A percentile compares a stretch with the other conserved stretches of the same genome.
These are phyloP conservation scores for Hypoxylon sp. DNA, from an alignment of 2,329 filamentous ascomycete species.

Conservation along the genomic window DNA sequence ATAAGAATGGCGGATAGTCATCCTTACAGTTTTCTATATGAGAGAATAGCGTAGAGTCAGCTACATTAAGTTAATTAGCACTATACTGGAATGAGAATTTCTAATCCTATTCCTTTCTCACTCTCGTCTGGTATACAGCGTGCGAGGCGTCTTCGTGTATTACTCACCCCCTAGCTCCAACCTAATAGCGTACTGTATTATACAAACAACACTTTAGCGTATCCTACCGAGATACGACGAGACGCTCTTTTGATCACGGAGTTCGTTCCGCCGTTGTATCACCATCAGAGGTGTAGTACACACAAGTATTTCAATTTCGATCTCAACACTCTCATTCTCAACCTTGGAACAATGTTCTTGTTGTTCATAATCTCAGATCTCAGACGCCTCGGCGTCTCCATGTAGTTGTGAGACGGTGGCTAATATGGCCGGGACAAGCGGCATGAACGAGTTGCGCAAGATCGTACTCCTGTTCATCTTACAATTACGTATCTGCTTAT, in stretches of 20 bases:
- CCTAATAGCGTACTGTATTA: no score
- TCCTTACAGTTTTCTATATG: no score
- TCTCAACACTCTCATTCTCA: background rate
- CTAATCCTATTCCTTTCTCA: no score
- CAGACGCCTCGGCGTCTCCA: background rate
- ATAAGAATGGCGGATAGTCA: no score
- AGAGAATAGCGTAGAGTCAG: no score
- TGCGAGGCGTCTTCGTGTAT: no score
- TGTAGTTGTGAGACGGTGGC: background rate
- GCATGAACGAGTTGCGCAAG: background rate
- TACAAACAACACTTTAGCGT: background rate
- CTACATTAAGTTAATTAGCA: no score
- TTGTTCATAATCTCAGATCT: no score
- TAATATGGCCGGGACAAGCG: background rate
- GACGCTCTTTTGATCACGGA: background rate
- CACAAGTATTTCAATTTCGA: background rate
- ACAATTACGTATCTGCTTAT: background rate
- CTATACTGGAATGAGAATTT: no score
- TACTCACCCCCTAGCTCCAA: no score
- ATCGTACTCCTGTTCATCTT: background rate
- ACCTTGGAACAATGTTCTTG: background rate
- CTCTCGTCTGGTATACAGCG: no score
- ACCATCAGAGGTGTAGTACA: background rate
- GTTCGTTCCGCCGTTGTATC: background rate
- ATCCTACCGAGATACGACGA: background rate